Base-by-base conservation (phyloP, 495 filamentous ascomycete genomes). In the Immersiella caudata region DNA sequence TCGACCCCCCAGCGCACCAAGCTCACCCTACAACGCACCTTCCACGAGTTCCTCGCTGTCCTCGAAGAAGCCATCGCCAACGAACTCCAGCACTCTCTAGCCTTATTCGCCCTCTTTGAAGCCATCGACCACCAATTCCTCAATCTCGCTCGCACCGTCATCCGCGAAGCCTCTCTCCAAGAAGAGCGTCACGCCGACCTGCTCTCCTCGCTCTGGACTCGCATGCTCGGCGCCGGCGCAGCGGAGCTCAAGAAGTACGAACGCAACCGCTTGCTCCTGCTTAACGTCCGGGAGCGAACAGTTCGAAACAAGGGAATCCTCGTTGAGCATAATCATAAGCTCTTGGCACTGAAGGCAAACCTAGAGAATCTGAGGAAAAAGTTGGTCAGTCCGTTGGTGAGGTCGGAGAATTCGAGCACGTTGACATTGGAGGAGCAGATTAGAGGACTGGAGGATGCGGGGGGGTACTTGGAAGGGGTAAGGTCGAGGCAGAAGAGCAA, bases 31-130 rank as follows among this genome's bases (percentile, higher is more conserved):
- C 92, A 92, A 54, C 87, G 91, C 50, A 94, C 93, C 18, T 97
- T 97, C 71, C 88, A 89, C 72, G 91, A 96, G 72, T 94, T 96
- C 74, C 81, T 97, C 8, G 84, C 85, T n/a, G 89, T 94, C 0
- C 85, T 97, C 3, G 93, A 97, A 78, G 93, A 96, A 67, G 90
- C 89, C 50, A 96, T 97, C 76, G 88, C 89, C 70, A 91, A 83
- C 69, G 93, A 97, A 74, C 81, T 97, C 6, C 86, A 86, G 21
- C 88, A 93, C 74, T 89, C 88, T 25, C 86, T 90, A 3, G 83
- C 87, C 0, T 86, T 97, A 2, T 94, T 96, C 73, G 82, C 83
- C 9, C 86, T 97, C 11, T 97, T 96, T 77, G 92, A 96, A 68
- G 85, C 88, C 61, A 93, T 96, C 69, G 93, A 97, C 77, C 85